Conservation (phyloP, 805 yeast genomes). For the Teunomyces cretensis region DNA sequence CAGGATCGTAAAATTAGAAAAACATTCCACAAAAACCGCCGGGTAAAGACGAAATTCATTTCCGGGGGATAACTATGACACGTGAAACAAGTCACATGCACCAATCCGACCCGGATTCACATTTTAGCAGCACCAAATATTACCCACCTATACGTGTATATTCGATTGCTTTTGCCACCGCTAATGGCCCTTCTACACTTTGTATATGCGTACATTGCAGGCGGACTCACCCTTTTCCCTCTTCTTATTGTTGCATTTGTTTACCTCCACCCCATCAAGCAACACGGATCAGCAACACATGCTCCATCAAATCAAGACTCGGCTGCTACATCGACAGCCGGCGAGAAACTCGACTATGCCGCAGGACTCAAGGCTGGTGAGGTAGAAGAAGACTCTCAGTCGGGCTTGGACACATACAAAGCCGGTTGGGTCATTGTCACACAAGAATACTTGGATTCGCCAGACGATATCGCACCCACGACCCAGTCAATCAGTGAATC, state of each 20-base stretch:
- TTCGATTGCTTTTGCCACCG: background rate
- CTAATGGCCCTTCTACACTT: background rate
- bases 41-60: too few species aligned
- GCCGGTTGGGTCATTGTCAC: slow-evolving; percentile 87
- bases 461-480: slow-evolving; percentile 48
- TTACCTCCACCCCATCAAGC: slow-evolving; percentile 39
- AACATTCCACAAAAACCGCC: background rate
- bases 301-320: slow-evolving; percentile 13
- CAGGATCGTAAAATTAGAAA: background rate
- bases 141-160: too few species aligned
- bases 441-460: slow-evolving; percentile 56
- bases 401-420: slow-evolving; percentile 63
- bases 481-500: slow-evolving; percentile 44
- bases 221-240: slow-evolving; percentile 83
- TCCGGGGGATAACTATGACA: background rate
- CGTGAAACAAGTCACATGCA: background rate
- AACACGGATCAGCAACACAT: slow-evolving; percentile 2
- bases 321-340: background rate
- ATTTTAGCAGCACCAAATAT: too few species aligned
- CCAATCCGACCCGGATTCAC: too few species aligned
- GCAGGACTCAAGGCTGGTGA: slow-evolving; percentile 56
- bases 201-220: slow-evolving; percentile 53
- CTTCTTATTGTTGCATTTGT: slow-evolving; percentile 41
- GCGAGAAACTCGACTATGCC: slow-evolving; percentile 23
- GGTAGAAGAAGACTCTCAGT: slow-evolving; percentile 55